phyloP scores from a whole-genome alignment of 192 early-diverging fungal species.

The Gigaspora rosea region DNA sequence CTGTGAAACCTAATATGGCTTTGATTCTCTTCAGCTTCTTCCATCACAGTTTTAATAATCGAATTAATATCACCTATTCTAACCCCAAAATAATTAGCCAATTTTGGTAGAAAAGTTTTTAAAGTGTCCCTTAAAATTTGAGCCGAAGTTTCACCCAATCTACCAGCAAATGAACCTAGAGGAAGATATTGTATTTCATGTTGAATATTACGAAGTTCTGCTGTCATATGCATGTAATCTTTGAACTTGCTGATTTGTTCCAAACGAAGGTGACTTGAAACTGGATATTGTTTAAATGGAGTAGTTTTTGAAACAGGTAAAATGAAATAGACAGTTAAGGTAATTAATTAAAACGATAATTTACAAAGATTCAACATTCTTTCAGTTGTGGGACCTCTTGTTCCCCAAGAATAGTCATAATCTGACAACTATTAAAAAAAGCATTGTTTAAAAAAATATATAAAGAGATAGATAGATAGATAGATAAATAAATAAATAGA shows the following conservation, averaged over 20 bases:
- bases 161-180: not conserved
- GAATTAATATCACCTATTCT: not conserved
- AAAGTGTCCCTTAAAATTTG: not conserved
- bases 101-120: not conserved
- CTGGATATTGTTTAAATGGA: not conserved
- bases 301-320: not conserved
- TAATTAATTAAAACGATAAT: too few relatives aligned
- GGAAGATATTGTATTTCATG: not conserved
- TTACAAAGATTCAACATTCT: too few relatives aligned
- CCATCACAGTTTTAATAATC: too few relatives aligned
- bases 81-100: not conserved
- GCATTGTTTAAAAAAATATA: not conserved
- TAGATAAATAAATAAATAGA: not conserved
- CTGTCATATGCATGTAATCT: not conserved
- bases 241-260: not conserved
- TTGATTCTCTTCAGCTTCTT: too few relatives aligned
- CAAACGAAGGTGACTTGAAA: not conserved
- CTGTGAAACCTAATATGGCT: too few relatives aligned
- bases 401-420: too few relatives aligned
- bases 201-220: not conserved
- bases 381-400: too few relatives aligned
- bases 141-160: not conserved
- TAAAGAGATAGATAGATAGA: too few relatives aligned
- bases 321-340: too few relatives aligned
- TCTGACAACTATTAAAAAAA: not conserved